Percentiles rank a stretch among this genome's conserved stretches.
These are phyloP conservation scores for Colletotrichum tamarilloi DNA, from an alignment of 2,329 filamentous ascomycete species.

Conservation along the genomic window DNA sequence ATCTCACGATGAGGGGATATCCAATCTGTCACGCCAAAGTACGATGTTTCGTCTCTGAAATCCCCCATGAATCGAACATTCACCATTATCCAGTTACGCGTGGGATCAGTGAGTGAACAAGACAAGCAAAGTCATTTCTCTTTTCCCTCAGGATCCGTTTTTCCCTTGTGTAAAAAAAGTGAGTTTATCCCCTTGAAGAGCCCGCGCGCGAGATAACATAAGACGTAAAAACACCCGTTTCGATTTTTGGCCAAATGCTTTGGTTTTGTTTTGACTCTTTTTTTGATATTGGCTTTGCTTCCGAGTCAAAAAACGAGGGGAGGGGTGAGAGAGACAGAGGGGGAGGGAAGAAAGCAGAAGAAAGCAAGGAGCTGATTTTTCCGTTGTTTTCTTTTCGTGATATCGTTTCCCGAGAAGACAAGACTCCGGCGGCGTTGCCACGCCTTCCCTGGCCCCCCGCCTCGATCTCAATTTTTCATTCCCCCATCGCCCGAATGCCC, in stretches of 20 bases:
- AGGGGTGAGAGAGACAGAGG: neutral
- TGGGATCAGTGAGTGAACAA: conserved; percentile 2
- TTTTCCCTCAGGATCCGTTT: conserved; percentile 28
- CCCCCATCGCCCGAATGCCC: conserved; percentile 23
- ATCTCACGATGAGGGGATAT: no score
- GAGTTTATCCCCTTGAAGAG: neutral
- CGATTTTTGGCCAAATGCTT: conserved; percentile 5
- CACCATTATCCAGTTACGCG: neutral
- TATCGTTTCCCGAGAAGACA: conserved; percentile 20
- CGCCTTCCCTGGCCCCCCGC: conserved; percentile 1
- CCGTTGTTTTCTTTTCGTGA: conserved; percentile 17
- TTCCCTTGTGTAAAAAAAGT: conserved; percentile 20
- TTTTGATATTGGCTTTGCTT: conserved; percentile 33
- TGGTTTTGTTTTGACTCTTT: conserved; percentile 35
- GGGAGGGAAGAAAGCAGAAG: conserved; percentile 1
- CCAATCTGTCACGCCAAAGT: neutral
- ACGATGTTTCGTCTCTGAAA: neutral
- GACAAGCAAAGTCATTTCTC: conserved; percentile 28
- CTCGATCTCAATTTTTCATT: conserved; percentile 4
- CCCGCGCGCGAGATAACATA: conserved; percentile 22
- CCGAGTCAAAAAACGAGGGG: conserved; percentile 22
- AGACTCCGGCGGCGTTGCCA: conserved; percentile 1
- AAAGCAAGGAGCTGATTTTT: neutral
- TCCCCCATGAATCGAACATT: neutral
- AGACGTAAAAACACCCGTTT: conserved; percentile 20